A percentile compares a stretch with the other conserved stretches of the same genome.
Evolutionary conservation across 129 eudicot species (phyloP).

Genomic region (Helianthus tuberosus): DNA sequence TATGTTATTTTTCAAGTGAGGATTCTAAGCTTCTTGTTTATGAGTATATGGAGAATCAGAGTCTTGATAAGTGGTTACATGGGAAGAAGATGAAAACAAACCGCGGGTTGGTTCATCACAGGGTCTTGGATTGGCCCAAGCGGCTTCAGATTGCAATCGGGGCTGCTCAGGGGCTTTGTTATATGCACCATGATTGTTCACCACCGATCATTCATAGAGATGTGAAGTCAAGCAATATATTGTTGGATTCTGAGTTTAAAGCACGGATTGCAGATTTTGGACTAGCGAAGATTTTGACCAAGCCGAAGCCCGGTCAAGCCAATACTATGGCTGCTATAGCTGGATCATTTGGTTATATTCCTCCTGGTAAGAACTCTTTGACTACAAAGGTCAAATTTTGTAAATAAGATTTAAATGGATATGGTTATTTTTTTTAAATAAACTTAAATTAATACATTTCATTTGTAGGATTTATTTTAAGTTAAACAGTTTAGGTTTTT

Average conservation of each 20-base stretch:
- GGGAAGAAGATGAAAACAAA: slow-evolving; percentile 44
- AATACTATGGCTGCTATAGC: slow-evolving; percentile 73
- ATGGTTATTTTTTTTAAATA: not conserved
- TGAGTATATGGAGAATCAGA: slow-evolving; percentile 89
- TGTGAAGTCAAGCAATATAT: slow-evolving; percentile 78
- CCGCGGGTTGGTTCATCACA: slow-evolving; percentile 29
- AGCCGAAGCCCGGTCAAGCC: slow-evolving; percentile 55
- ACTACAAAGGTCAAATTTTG: not conserved
- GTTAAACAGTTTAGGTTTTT: no score
- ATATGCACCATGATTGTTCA: slow-evolving; percentile 80
- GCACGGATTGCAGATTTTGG: slow-evolving; percentile 83
- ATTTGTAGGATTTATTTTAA: not conserved
- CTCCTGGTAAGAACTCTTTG: slow-evolving; percentile 68
- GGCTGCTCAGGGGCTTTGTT: slow-evolving; percentile 79
- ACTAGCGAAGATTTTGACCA: slow-evolving; percentile 60
- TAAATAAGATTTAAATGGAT: not conserved
- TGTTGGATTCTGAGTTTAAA: slow-evolving; percentile 67
- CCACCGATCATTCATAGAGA: slow-evolving; percentile 77
- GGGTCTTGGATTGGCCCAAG: slow-evolving; percentile 68
- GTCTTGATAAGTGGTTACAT: slow-evolving; percentile 89
- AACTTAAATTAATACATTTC: not conserved
- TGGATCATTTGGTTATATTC: slow-evolving; percentile 84
- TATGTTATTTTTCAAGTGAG: slow-evolving; percentile 85
- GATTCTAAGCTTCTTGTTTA: slow-evolving; percentile 86
- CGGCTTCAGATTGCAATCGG: slow-evolving; percentile 74